Percentiles rank a stretch among this genome's conserved stretches.
These are phyloP conservation scores for Globisporangium nodosum DNA, from an alignment of 352 stramenopile genomes.

Conservation along the genomic window DNA sequence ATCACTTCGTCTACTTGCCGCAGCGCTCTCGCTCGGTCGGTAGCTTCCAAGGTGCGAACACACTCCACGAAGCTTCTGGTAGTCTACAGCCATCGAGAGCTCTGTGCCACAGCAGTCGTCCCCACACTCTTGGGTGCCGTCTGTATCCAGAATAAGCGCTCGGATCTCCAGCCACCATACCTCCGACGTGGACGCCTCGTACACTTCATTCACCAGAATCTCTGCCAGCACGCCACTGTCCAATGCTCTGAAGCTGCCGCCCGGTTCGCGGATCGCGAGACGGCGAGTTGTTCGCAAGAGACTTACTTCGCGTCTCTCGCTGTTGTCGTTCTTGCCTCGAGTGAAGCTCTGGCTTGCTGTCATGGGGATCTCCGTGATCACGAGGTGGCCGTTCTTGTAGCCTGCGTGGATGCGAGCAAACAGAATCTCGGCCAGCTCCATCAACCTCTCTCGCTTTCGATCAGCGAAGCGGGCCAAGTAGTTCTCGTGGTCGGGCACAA, in stretches of 20 bases:
- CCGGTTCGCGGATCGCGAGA: conserved; percentile 7
- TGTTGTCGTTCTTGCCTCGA: conserved; percentile 13
- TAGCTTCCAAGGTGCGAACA: conserved; percentile 43
- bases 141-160: conserved; percentile 19
- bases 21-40: conserved; percentile 38
- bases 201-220: conserved; percentile 53
- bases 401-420: conserved; percentile 39
- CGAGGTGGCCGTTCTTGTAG: conserved; percentile 67
- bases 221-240: conserved; percentile 19
- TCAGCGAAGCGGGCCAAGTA: conserved; percentile 23
- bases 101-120: not conserved
- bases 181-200: conserved; percentile 35
- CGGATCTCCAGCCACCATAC: conserved; percentile 65
- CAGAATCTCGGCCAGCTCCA: conserved; percentile 42
- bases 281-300: conserved; percentile 52
- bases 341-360: conserved; percentile 3
- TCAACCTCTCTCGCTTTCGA: conserved; percentile 25
- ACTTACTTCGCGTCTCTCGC: conserved; percentile 16
- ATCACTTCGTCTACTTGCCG: not conserved
- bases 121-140: not conserved
- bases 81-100: conserved; percentile 25
- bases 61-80: conserved; percentile 25
- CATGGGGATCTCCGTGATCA: conserved; percentile 36
- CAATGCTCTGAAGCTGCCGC: not conserved
- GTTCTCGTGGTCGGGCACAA: conserved; percentile 34